Evolutionary conservation across 176 grass and related monocot genomes (phyloP).

Genomic region (Hsuehochloa calcarea): DNA sequence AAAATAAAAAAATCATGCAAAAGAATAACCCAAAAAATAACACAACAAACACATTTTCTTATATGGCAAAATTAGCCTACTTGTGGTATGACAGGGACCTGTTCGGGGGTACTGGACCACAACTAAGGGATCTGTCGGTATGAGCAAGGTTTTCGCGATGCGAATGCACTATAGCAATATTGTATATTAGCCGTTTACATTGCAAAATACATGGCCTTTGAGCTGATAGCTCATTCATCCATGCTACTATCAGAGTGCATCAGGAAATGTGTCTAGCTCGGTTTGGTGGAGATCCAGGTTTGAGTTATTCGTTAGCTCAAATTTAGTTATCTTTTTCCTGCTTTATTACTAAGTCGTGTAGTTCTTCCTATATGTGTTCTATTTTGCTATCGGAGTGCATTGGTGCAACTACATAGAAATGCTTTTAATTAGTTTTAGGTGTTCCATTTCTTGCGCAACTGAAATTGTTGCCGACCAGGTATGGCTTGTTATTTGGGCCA

Average conservation of each 20-base stretch:
- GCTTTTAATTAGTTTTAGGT: constrained; percentile 6
- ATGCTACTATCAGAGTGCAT: background rate
- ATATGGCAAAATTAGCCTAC: background rate
- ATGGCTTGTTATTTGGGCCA: background rate
- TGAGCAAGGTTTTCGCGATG: background rate
- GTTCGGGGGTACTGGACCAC: background rate
- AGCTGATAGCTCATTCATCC: background rate
- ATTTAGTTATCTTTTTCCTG: too few species aligned
- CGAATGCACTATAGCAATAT: background rate
- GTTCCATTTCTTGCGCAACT: constrained; percentile 21
- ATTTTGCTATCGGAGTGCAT: background rate
- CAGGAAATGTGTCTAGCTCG: background rate
- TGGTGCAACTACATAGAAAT: background rate
- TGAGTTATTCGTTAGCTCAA: too few species aligned
- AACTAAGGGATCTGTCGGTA: background rate
- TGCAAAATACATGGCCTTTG: background rate
- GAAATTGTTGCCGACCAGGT: background rate
- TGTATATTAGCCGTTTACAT: background rate
- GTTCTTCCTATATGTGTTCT: too few species aligned
- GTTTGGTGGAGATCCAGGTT: too few species aligned
- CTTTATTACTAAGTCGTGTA: too few species aligned
- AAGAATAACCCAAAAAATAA: background rate
- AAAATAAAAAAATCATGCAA: background rate
- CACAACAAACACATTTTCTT: background rate
- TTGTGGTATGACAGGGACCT: background rate